phyloP scores from a whole-genome alignment of 2,329 filamentous ascomycete species.

The Tolypocladium album region DNA sequence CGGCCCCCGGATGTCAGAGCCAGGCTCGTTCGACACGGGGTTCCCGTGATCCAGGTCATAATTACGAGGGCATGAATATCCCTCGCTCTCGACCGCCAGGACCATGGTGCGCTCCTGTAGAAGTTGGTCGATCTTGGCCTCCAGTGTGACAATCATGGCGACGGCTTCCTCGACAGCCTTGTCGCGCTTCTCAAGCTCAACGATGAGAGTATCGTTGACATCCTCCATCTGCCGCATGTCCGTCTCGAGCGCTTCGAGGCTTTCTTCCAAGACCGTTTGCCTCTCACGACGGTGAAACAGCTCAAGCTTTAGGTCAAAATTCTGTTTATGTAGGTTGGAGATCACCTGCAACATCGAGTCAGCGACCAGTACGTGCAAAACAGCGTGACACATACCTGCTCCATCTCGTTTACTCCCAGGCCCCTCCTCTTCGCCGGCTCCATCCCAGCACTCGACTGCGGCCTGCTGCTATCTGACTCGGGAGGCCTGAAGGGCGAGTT shows the following conservation, averaged over 20 bases:
- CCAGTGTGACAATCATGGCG: constrained; percentile 54
- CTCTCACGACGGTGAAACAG: constrained; percentile 58
- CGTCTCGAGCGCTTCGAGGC: constrained; percentile 41
- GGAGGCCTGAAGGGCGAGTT: constrained; percentile 27
- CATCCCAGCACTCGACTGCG: constrained; percentile 28
- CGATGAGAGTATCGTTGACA: constrained; percentile 46
- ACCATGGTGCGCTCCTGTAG: constrained; percentile 43
- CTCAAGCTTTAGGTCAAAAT: constrained; percentile 67
- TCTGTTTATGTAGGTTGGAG: constrained; percentile 62
- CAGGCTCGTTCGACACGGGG: constrained; percentile 7
- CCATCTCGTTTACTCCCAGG: constrained; percentile 57
- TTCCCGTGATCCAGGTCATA: constrained; percentile 16
- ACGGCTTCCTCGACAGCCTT: constrained; percentile 62
- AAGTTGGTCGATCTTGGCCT: constrained; percentile 46
- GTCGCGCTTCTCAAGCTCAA: constrained; percentile 56
- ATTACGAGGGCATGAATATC: constrained; percentile 20
- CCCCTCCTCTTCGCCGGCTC: constrained; percentile 37
- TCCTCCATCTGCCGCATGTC: constrained; percentile 44
- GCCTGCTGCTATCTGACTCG: constrained; percentile 24
- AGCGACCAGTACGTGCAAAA: background rate
- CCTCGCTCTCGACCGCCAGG: constrained; percentile 34
- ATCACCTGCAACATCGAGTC: constrained; percentile 35
- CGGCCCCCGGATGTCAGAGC: constrained; percentile 8
- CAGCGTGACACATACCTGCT: constrained; percentile 37
- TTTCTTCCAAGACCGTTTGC: constrained; percentile 47